Evolutionary conservation across 23 red algal species (phyloP), one percentile per base, ranked within the genome.

Genomic region (Agarophyton chilense): DNA sequence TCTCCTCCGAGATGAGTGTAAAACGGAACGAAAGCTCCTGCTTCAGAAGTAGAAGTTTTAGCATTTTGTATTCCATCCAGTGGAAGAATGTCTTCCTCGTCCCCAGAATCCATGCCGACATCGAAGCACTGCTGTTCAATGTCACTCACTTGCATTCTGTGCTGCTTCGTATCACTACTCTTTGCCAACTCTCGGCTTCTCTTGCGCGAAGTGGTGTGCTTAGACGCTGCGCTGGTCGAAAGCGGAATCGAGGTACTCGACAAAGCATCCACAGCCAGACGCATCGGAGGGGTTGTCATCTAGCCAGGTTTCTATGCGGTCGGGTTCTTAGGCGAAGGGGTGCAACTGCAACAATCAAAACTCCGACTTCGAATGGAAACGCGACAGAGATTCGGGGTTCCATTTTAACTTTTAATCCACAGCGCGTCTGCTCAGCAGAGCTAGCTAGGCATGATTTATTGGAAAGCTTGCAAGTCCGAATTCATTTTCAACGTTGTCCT

Each of bases 1-100:
- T 45, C 42, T 18, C 64, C 64, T 1, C 60, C 61, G 28, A 86
- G 61, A 63, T 86, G 82, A 11, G 82, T 18, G 65, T 86, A 86
- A 86, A 56, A 86, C 64, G 82, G 82, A 38, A 86, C 64, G 65
- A 86, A 86, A 16, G 65, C 44, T 22, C 14, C 64, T 17, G 68
- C n/a, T 2, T 33, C 19, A 43, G 68, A 74, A 29, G 19, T 29
- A 26, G 40, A 21, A 18, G 18, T 49, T 24, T n/a, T 74, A 21
- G 36, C 17, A 11, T 49, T 74, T 6, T 19, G 66, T 18, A 10
- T 2, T 6, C 6, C 3, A 24, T 4, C 17, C 40, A 26, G 2
- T 5, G 68, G 40, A 29, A 49, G 43, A 33, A 29, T 33, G 41
- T 74, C 68, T 4, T 74, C 68, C 4, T 74, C 68, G 1, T 74